Evolutionary conservation across 495 filamentous ascomycete genomes (phyloP).

Genomic region (Xylaria acuta): DNA sequence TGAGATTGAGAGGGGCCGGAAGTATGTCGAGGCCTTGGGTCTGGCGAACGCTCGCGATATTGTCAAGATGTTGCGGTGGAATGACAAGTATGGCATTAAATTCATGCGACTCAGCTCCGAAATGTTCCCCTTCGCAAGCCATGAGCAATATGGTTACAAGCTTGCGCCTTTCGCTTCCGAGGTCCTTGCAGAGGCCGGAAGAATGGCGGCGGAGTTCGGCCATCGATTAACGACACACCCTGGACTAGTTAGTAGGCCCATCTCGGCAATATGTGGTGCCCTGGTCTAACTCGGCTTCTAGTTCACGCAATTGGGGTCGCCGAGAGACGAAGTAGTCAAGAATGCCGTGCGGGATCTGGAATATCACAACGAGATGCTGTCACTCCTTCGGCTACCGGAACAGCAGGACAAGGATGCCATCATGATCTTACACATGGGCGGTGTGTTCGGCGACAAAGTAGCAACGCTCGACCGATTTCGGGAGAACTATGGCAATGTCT

Average conservation of each 20-base stretch:
- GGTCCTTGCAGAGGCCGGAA: constrained; percentile 76
- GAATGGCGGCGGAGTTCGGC: constrained; percentile 76
- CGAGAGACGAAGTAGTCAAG: constrained; percentile 73
- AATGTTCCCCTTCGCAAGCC: constrained; percentile 96
- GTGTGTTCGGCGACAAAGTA: constrained; percentile 85
- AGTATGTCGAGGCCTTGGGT: constrained; percentile 78
- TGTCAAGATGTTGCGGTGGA: constrained; percentile 87
- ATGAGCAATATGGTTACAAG: constrained; percentile 85
- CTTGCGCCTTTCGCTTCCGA: constrained; percentile 85
- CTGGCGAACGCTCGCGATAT: constrained; percentile 85
- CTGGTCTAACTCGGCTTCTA: constrained; percentile 35
- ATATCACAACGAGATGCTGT: constrained; percentile 87
- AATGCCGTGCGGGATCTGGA: constrained; percentile 82
- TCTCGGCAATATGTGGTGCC: neutral
- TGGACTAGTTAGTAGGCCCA: constrained; percentile 63
- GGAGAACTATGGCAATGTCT: constrained; percentile 71
- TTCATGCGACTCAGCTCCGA: constrained; percentile 92
- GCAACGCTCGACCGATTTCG: constrained; percentile 84
- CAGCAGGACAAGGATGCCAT: constrained; percentile 88
- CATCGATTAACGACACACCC: constrained; percentile 92
- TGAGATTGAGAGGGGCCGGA: constrained; percentile 63
- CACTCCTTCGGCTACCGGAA: constrained; percentile 75
- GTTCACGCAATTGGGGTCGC: constrained; percentile 90
- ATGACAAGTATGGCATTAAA: constrained; percentile 89
- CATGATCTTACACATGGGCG: constrained; percentile 96